A percentile compares a stretch with the other conserved stretches of the same genome.
These are phyloP conservation scores for Cyclotella choctawhatcheeana DNA, from an alignment of 108 stramenopile species.

Conservation along the genomic window DNA sequence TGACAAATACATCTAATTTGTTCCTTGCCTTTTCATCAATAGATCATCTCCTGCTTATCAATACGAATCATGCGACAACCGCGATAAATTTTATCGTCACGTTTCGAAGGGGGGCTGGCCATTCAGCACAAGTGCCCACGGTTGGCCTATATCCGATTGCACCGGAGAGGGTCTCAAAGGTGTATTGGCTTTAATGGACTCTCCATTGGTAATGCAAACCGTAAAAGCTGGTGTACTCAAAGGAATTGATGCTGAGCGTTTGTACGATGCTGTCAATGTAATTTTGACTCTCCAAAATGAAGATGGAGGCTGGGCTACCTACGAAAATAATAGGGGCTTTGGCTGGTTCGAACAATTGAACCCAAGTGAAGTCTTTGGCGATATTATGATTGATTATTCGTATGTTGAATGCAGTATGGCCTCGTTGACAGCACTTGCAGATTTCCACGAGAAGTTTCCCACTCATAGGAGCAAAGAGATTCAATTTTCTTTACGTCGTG, in stretches of 20 bases:
- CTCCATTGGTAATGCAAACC: slow-evolving; percentile 58
- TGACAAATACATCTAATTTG: too few species aligned
- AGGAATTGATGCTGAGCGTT: slow-evolving; percentile 63
- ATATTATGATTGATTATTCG: slow-evolving; percentile 99
- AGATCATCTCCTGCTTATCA: slow-evolving; percentile 73
- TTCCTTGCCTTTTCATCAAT: too few species aligned
- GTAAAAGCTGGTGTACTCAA: slow-evolving; percentile 52
- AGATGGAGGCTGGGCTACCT: slow-evolving; percentile 99
- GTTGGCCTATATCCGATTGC: slow-evolving; percentile 99
- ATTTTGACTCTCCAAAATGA: slow-evolving; percentile 94
- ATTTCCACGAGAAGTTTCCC: slow-evolving; percentile 88
- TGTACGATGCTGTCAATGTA: slow-evolving; percentile 86
- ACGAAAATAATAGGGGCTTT: slow-evolving; percentile 98
- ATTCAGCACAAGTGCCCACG: slow-evolving; percentile 96
- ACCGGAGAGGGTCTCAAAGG: slow-evolving; percentile 97
- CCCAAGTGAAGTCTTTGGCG: slow-evolving; percentile 98
- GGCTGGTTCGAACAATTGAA: slow-evolving; percentile 97
- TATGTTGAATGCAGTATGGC: slow-evolving; percentile 99
- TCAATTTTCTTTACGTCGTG: slow-evolving; percentile 69
- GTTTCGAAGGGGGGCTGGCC: slow-evolving; percentile 98
- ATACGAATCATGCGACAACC: slow-evolving; percentile 76
- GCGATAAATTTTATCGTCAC: slow-evolving; percentile 91
- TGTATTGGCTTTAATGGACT: slow-evolving; percentile 71
- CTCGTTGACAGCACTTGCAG: slow-evolving; percentile 87
- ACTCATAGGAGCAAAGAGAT: slow-evolving; percentile 83